Evolutionary conservation across 148 eudicot species (phyloP), one percentile per base, ranked within the genome.

Genomic region (Rhododendron williamsianum): DNA sequence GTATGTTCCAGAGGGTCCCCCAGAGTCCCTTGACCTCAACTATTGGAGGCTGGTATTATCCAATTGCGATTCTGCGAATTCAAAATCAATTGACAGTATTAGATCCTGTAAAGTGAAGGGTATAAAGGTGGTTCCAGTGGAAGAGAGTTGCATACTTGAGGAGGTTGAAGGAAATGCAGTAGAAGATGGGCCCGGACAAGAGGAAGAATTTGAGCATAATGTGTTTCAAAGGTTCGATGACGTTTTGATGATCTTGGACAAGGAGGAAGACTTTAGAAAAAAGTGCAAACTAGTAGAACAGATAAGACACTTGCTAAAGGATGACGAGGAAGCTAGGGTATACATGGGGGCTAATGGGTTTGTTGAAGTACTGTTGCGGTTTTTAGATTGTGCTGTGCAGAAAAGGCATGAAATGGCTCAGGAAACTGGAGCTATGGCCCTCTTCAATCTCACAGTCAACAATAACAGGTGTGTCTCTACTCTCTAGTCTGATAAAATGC

Each of bases 311-410:
- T 85, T 97, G 92, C 90, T 97, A 35, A 97, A 93, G 89, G 98
- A 95, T 85, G 99, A 97, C 36, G 98, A 93, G 77, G 99, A 95
- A 91, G 95, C 96, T 77, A 93, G 99, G 87, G 91, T 92, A 76
- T 93, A 91, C 86, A 91, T 97, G 99, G 99, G 99, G 85, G 98
- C 95, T 77, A 94, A 92, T 90, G 98, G 99, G 81, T 97, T 95
- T 90, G 93, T 95, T 86, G 98, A 95, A 89, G 94, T 92, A 49
- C 89, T 97, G 56, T 81, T 97, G 83, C 87, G 56, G 82, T 97
- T 95, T 92, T 83, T 97, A 82, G 94, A 90, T 80, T 84, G 84
- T 46, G 95, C 96, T 58, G 87, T 95, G 85, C 72, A 84, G 63
- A 92, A 90, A 81, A 83, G 87, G 84, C 84, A 90, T 87, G 86